phyloP scores from a whole-genome alignment of 202 grass and related monocot genomes.

The Eragrostis tef region DNA sequence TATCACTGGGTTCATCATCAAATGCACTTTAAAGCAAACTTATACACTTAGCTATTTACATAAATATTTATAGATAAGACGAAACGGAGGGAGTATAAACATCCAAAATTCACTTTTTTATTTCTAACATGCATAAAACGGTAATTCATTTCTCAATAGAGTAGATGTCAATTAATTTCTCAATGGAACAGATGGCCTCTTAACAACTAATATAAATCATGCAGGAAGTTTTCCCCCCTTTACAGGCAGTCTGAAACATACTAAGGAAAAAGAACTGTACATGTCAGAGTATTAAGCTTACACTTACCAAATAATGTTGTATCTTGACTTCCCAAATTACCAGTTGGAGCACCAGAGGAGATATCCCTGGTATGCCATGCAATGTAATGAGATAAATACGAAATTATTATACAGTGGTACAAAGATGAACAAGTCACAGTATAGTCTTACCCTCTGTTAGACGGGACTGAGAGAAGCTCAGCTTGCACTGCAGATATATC shows the following conservation, averaged over 20 bases:
- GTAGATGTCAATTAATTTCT: background rate
- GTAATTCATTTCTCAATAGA: no score
- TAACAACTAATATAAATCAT: background rate
- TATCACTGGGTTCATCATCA: no score
- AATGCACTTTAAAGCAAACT: no score
- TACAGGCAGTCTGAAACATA: background rate
- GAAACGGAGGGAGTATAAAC: no score
- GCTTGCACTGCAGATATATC: constrained; percentile 72
- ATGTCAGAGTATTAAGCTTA: constrained; percentile 16
- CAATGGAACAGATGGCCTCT: background rate
- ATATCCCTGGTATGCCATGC: constrained; percentile 58
- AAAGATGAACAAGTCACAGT: constrained; percentile 24
- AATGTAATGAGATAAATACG: constrained; percentile 34
- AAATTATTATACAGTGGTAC: constrained; percentile 15
- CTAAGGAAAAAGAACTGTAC: constrained; percentile 10
- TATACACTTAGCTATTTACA: no score
- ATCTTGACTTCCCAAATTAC: constrained; percentile 65
- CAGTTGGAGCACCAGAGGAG: constrained; percentile 59
- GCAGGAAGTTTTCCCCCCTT: background rate
- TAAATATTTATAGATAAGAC: no score
- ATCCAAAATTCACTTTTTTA: constrained; percentile 2
- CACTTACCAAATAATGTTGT: constrained; percentile 57
- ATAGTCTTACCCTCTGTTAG: constrained; percentile 66
- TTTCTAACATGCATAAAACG: constrained; percentile 6
- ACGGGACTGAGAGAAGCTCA: constrained; percentile 71